Percentiles rank a stretch among this genome's conserved stretches.
These are phyloP conservation scores for Colletotrichum gloeosporioides DNA, from an alignment of 2,329 filamentous ascomycete species.

Conservation along the genomic window DNA sequence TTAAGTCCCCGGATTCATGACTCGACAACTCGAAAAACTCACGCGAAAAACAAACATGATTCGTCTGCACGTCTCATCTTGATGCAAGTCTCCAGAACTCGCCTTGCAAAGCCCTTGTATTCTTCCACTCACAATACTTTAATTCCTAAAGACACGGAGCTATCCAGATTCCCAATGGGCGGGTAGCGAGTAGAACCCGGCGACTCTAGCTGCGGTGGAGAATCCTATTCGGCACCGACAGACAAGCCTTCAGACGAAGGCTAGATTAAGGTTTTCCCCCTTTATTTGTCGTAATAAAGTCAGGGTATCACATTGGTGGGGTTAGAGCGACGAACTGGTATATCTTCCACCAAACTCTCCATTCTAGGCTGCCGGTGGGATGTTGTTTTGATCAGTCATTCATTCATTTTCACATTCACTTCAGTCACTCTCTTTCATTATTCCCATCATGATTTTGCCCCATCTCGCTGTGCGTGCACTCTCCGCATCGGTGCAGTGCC, in stretches of 20 bases:
- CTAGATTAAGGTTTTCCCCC: not conserved
- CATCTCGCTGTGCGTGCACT: not conserved
- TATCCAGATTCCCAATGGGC: not conserved
- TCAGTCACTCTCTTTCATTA: not conserved
- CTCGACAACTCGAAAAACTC: not conserved
- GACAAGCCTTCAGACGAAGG: not conserved
- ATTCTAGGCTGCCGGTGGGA: not conserved
- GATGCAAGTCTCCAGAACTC: not conserved
- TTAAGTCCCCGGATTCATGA: not conserved
- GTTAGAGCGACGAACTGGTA: not conserved
- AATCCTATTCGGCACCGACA: not conserved
- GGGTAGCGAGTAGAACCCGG: not conserved
- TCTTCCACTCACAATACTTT: not conserved
- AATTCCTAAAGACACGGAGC: not conserved
- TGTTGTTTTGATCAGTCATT: not conserved
- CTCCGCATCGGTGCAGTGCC: constrained; percentile 31
- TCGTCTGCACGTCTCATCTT: constrained; percentile 3
- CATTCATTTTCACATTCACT: not conserved
- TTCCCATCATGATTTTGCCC: not conserved
- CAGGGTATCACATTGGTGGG: not conserved
- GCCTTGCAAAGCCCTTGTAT: not conserved
- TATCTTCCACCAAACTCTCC: not conserved
- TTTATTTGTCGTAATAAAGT: not conserved
- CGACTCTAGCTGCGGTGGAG: not conserved
- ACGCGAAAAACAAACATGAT: not conserved